These are phyloP conservation scores for Taxillus chinensis DNA, from an alignment of 164 flowering plant genomes.

Conservation along the genomic window DNA sequence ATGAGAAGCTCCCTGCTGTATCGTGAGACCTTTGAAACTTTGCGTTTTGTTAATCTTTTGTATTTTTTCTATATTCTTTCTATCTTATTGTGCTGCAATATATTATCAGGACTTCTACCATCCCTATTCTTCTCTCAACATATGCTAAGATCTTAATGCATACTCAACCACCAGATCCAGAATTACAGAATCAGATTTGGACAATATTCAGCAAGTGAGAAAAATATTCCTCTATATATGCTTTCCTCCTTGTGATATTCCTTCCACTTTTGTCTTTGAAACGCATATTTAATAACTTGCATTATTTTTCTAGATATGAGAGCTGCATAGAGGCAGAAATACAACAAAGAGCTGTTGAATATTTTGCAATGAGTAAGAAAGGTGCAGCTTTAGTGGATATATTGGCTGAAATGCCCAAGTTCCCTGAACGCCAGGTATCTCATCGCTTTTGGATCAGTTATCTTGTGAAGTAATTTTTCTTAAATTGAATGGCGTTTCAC, in stretches of 20 bases:
- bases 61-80: too few relatives aligned
- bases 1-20: constrained; percentile 95
- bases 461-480: constrained; percentile 1
- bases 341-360: constrained; percentile 97
- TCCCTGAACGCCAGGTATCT: constrained; percentile 91
- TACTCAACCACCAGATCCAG: constrained; percentile 82
- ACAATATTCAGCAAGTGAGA: constrained; percentile 82
- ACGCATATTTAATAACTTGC: background rate
- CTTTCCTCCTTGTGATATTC: background rate
- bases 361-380: constrained; percentile 71
- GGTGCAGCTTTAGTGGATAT: constrained; percentile 86
- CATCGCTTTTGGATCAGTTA: background rate
- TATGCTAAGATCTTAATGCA: constrained; percentile 99
- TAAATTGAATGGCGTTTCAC: background rate
- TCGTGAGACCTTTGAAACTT: constrained; percentile 50
- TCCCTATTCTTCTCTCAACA: constrained; percentile 88
- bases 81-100: background rate
- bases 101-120: constrained; percentile 60
- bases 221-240: background rate
- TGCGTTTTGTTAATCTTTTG: background rate
- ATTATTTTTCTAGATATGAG: constrained; percentile 52
- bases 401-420: constrained; percentile 99
- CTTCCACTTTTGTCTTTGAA: background rate
- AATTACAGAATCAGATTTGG: constrained; percentile 80
- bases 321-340: constrained; percentile 95